Evolutionary conservation across 139 green algal genomes (phyloP).

Genomic region (Zygnema circumcarinatum): DNA sequence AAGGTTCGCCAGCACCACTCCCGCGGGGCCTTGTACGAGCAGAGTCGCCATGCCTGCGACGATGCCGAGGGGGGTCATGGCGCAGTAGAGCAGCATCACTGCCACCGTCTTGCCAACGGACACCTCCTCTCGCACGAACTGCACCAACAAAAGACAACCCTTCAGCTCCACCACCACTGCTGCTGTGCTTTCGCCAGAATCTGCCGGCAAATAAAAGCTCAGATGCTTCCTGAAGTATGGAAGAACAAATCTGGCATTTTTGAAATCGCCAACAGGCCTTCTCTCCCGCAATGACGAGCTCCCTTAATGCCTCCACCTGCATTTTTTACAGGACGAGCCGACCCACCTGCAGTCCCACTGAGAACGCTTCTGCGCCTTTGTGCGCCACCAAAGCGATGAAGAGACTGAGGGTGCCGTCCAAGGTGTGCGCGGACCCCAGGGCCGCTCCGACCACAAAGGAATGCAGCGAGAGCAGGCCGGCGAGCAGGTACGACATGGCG

Average conservation of each 20-base stretch:
- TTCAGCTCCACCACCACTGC: background rate
- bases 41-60: conserved; percentile 34
- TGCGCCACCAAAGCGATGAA: conserved; percentile 52
- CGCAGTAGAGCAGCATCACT: conserved; percentile 54
- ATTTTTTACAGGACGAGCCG: too few relatives aligned
- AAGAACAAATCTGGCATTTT: background rate
- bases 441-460: conserved; percentile 57
- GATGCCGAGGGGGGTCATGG: conserved; percentile 56
- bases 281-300: too few relatives aligned
- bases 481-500: conserved; percentile 42
- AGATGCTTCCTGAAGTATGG: background rate
- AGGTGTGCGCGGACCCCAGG: background rate
- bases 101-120: conserved; percentile 29
- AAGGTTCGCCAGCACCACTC: conserved; percentile 27
- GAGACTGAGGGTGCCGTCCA: conserved; percentile 27
- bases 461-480: conserved; percentile 47
- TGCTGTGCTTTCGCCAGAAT: background rate
- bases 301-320: too few relatives aligned
- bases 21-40: conserved; percentile 16
- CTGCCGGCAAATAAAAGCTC: background rate
- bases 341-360: conserved; percentile 47
- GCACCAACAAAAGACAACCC: conserved; percentile 23
- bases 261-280: too few relatives aligned
- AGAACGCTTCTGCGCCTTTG: conserved; percentile 54
- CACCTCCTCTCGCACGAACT: conserved; percentile 55